Evolutionary conservation across 495 filamentous ascomycete species (phyloP), one percentile per base, ranked within the genome.

Genomic region (Sporormia fimetaria): DNA sequence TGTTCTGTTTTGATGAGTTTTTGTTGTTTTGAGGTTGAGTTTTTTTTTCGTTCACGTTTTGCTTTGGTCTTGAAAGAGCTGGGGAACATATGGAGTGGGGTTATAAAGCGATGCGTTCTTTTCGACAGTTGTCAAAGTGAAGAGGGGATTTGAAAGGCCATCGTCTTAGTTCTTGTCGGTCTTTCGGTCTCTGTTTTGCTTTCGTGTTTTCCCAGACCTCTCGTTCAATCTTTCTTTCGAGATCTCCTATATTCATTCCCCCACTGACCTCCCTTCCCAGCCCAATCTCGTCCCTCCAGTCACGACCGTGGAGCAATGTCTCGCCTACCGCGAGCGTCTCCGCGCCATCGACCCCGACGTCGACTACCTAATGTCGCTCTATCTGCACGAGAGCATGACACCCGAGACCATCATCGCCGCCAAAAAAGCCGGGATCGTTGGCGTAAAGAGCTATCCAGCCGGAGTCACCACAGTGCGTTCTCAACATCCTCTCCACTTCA

Each of bases 341-440:
- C 63, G 71, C 49, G 66, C 70, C 36, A 64, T 87, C 49, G 81
- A 80, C 33, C 78, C 80, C 0, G 69, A 73, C 24, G 78, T 94
- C 29, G 76, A 71, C 40, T 94, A 76, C 56, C 72, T 94, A 40
- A 93, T 95, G 87, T 81, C 84, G 3, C 69, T 95, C 18, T 95
- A 90, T 57, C 74, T 92, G 24, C 78, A 84, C 54, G 69, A 79
- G 31, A 71, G 66, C 20, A 71, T 94, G 34, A 93, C 81, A 2
- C 81, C 87, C 4, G 80, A 81, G 23, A 75, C 75, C 9, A 84
- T 95, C 41, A 67, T 70, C 30, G 74, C 81, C 51, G 86, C 85
- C 18, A 78, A 76, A 54, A 58, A 62, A 37, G 69, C 71, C 23
- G 77, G 78, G 1, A 71, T 83, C 36, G 63, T 65, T 23, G 79